Percentiles rank a stretch among this genome's conserved stretches.
Conservation (phyloP, 495 filamentous ascomycete genomes). For the Coniosporium apollinis region DNA sequence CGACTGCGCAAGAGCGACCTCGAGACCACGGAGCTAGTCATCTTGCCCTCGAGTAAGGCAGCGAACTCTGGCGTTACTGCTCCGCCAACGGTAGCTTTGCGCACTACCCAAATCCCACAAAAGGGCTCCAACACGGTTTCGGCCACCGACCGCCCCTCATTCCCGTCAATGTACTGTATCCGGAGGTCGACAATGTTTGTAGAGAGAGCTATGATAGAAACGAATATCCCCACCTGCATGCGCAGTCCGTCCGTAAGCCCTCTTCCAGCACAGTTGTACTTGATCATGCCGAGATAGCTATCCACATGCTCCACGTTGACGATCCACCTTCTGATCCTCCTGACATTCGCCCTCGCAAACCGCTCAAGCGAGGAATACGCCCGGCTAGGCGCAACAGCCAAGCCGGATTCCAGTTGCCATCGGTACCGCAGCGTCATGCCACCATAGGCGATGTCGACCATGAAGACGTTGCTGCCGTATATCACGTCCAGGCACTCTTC, state of each 20-base stretch:
- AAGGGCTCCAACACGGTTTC: slow-evolving; percentile 9
- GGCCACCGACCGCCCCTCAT: neutral
- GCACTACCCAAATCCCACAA: slow-evolving; percentile 5
- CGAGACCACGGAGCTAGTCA: too few relatives aligned
- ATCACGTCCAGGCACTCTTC: slow-evolving; percentile 21
- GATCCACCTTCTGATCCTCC: slow-evolving; percentile 21
- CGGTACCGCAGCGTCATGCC: slow-evolving; percentile 26
- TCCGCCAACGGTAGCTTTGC: slow-evolving; percentile 6
- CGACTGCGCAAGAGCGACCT: too few relatives aligned
- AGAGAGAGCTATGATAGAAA: too few relatives aligned
- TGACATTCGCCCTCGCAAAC: slow-evolving; percentile 17
- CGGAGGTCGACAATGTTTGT: too few relatives aligned
- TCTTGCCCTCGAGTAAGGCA: neutral
- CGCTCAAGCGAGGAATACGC: slow-evolving; percentile 17
- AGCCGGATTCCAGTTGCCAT: slow-evolving; percentile 18
- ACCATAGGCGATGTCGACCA: slow-evolving; percentile 32
- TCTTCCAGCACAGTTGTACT: slow-evolving; percentile 24
- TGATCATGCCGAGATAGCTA: slow-evolving; percentile 26
- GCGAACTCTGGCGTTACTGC: slow-evolving; percentile 6
- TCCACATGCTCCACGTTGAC: slow-evolving; percentile 25
- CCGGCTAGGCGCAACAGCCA: slow-evolving; percentile 21
- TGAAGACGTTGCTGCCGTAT: slow-evolving; percentile 28
- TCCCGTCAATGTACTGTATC: slow-evolving; percentile 9
- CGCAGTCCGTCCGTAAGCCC: slow-evolving; percentile 18
- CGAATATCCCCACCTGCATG: slow-evolving; percentile 17